phyloP scores from a whole-genome alignment of 1,139 yeast genomes.

The Spencermartinsiella ligniputridi region DNA sequence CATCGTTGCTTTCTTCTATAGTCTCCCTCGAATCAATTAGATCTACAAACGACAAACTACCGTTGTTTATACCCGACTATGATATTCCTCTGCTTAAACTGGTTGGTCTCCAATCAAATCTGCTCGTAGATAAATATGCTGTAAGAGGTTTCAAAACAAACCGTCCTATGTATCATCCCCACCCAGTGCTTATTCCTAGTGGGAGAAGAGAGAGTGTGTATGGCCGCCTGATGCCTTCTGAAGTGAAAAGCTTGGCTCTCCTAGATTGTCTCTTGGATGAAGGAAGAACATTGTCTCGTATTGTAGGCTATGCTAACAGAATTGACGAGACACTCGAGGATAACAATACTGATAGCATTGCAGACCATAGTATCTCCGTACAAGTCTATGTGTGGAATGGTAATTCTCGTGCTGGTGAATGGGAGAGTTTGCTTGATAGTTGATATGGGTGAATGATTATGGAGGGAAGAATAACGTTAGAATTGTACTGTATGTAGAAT shows the following conservation, averaged over 20 bases:
- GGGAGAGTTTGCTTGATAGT: no score
- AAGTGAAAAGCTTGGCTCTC: neutral
- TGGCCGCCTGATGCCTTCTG: conserved; percentile 3
- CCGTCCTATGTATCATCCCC: conserved; percentile 3
- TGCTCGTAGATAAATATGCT: conserved; percentile 1
- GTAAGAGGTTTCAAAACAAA: neutral
- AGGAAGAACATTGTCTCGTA: conserved; percentile 12
- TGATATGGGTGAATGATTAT: no score
- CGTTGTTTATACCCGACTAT: neutral
- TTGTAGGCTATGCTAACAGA: conserved; percentile 3
- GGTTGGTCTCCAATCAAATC: neutral
- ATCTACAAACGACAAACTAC: neutral
- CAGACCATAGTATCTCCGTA: neutral
- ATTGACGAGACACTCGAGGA: no score
- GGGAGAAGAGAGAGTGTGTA: neutral
- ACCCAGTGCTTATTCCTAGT: conserved; percentile 1
- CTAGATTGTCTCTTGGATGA: conserved; percentile 14
- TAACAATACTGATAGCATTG: neutral
- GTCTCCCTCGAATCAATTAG: neutral
- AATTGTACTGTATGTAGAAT: no score
- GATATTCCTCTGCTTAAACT: neutral
- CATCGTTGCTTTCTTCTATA: neutral
- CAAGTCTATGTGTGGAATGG: conserved; percentile 21
- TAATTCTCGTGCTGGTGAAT: conserved; percentile 18
- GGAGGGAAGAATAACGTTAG: no score